Conservation (phyloP, 345 rosid genomes). For the Eucalyptus virginea region DNA sequence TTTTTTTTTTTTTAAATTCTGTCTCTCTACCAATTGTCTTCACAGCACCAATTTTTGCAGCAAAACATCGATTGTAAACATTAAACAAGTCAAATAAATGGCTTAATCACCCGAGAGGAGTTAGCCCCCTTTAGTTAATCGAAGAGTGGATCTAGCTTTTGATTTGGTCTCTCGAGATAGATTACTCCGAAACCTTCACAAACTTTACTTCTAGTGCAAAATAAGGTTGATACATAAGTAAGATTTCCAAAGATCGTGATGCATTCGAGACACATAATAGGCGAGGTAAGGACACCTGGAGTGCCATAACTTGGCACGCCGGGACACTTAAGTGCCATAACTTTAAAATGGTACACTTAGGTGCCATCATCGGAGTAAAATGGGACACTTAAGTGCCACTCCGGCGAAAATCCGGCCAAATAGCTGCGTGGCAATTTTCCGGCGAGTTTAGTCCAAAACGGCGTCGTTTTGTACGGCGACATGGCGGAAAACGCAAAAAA, state of each 20-base stretch:
- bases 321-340: no score
- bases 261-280: background rate
- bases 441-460: no score
- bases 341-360: no score
- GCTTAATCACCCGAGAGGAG: background rate
- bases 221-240: background rate
- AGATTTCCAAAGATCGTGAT: background rate
- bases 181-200: background rate
- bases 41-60: background rate
- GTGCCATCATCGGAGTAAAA: no score
- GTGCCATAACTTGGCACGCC: no score
- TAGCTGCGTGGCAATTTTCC: no score
- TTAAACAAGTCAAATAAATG: background rate
- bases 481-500: no score
- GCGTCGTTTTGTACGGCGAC: no score
- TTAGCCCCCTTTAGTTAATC: background rate
- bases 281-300: no score
- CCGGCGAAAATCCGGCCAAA: no score
- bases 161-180: background rate
- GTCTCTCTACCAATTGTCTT: background rate
- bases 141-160: background rate
- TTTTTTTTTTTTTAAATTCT: no score
- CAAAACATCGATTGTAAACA: background rate
- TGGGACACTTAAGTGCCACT: no score
- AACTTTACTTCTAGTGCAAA: background rate